These are phyloP conservation scores for Nitzschia putrida DNA, from an alignment of 108 stramenopile genomes.

Conservation along the genomic window DNA sequence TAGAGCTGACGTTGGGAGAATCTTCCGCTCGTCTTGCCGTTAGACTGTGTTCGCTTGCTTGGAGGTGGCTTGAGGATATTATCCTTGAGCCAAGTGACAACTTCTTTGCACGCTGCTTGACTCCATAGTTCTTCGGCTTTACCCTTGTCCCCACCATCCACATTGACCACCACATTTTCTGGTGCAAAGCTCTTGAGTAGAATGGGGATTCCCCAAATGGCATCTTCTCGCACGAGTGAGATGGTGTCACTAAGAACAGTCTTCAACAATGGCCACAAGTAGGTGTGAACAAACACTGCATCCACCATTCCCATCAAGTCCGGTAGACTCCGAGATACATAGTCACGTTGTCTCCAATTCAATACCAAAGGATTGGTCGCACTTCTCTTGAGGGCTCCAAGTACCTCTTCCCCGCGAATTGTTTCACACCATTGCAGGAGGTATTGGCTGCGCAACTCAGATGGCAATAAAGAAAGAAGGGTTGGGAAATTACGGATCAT, in stretches of 20 bases:
- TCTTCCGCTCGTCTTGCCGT: constrained; percentile 40
- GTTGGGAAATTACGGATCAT: constrained; percentile 81
- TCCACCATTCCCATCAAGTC: constrained; percentile 69
- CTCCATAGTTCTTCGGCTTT: constrained; percentile 36
- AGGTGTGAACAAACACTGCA: constrained; percentile 51
- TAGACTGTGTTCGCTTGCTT: constrained; percentile 47
- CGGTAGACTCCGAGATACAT: constrained; percentile 84
- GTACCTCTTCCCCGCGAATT: constrained; percentile 70
- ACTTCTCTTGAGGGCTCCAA: constrained; percentile 71
- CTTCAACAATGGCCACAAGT: constrained; percentile 79
- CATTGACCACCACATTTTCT: constrained; percentile 38
- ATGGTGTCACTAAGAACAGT: constrained; percentile 74
- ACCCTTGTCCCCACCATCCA: constrained; percentile 30
- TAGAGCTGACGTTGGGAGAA: constrained; percentile 79
- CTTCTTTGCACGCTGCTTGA: constrained; percentile 45
- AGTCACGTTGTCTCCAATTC: constrained; percentile 94
- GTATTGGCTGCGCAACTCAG: constrained; percentile 51
- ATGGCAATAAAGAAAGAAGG: constrained; percentile 66
- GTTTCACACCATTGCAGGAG: constrained; percentile 77
- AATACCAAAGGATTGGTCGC: constrained; percentile 80
- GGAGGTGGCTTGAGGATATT: constrained; percentile 48
- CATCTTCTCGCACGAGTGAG: constrained; percentile 77
- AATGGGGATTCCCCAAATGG: constrained; percentile 75
- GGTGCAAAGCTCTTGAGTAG: constrained; percentile 54
- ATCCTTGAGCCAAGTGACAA: constrained; percentile 69